Evolutionary conservation across 2,329 filamentous ascomycete species (phyloP).

Genomic region (Escovopsis weberi): DNA sequence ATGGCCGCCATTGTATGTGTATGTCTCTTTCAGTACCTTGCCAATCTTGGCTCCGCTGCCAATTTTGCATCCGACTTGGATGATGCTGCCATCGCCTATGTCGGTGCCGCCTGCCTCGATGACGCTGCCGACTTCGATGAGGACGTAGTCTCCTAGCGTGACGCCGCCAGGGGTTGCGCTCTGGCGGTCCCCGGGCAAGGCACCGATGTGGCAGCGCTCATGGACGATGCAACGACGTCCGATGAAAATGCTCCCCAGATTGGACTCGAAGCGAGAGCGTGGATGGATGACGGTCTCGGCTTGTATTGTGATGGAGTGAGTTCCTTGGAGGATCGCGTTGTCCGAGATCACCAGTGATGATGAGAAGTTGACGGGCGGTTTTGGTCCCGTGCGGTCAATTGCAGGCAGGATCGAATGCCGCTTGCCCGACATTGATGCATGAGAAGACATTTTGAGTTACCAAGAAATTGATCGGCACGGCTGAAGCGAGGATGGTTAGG

Average conservation of each 20-base stretch:
- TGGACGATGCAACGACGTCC: constrained; percentile 71
- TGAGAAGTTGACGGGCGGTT: constrained; percentile 47
- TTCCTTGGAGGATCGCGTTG: constrained; percentile 50
- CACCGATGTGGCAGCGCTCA: constrained; percentile 49
- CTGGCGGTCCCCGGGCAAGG: constrained; percentile 15
- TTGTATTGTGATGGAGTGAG: constrained; percentile 63
- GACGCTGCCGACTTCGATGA: constrained; percentile 42
- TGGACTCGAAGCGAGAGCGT: constrained; percentile 63
- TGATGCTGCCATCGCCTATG: constrained; percentile 43
- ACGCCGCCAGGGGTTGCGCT: constrained; percentile 31
- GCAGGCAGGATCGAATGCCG: constrained; percentile 42
- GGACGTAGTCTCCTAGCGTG: constrained; percentile 44
- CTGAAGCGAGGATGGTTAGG: too few species aligned
- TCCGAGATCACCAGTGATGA: constrained; percentile 47
- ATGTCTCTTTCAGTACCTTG: constrained; percentile 29
- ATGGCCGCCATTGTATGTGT: background rate
- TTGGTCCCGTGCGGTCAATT: constrained; percentile 37
- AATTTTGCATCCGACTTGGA: constrained; percentile 46
- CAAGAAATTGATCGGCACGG: too few species aligned
- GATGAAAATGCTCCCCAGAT: constrained; percentile 63
- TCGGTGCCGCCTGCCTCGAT: constrained; percentile 49
- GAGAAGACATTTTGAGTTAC: too few species aligned
- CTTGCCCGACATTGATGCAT: constrained; percentile 27
- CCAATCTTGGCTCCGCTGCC: constrained; percentile 47
- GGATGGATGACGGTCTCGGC: constrained; percentile 76